These are phyloP conservation scores for Aspergillus candidus DNA, from an alignment of 2,329 filamentous ascomycete genomes.

Conservation along the genomic window DNA sequence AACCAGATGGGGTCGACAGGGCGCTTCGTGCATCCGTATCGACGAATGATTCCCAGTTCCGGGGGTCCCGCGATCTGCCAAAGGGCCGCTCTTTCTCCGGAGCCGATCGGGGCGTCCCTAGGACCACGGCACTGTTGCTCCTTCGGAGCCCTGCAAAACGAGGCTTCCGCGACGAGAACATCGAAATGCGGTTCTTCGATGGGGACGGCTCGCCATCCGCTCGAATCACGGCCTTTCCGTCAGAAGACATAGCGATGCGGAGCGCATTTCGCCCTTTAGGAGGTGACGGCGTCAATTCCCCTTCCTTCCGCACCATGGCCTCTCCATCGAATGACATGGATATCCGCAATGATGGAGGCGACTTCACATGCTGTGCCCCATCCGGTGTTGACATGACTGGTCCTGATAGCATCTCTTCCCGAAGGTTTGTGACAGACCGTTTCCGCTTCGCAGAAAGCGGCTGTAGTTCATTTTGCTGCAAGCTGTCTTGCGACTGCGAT, in stretches of 20 bases:
- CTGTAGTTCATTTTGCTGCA: conserved; percentile 14
- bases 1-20: conserved; percentile 71
- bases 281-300: conserved; percentile 36
- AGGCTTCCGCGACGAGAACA: conserved; percentile 43
- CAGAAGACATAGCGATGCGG: conserved; percentile 74
- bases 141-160: conserved; percentile 56
- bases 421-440: conserved; percentile 27
- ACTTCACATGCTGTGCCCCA: conserved; percentile 20
- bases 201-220: conserved; percentile 65
- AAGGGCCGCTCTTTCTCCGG: conserved; percentile 48
- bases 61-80: conserved; percentile 77
- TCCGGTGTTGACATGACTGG: conserved; percentile 12
- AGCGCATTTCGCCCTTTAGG: conserved; percentile 48
- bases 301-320: conserved; percentile 33
- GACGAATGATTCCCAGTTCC: conserved; percentile 87
- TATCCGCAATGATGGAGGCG: conserved; percentile 35
- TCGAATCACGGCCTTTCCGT: conserved; percentile 85
- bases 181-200: conserved; percentile 48
- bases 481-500: conserved; percentile 9
- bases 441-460: conserved; percentile 27
- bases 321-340: conserved; percentile 39
- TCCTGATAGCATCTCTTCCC: conserved; percentile 10
- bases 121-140: conserved; percentile 62
- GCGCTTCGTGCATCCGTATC: conserved; percentile 74
- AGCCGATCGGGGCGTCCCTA: conserved; percentile 54